Conservation (phyloP, 306 rosid species). For the Castanea mollissima region DNA sequence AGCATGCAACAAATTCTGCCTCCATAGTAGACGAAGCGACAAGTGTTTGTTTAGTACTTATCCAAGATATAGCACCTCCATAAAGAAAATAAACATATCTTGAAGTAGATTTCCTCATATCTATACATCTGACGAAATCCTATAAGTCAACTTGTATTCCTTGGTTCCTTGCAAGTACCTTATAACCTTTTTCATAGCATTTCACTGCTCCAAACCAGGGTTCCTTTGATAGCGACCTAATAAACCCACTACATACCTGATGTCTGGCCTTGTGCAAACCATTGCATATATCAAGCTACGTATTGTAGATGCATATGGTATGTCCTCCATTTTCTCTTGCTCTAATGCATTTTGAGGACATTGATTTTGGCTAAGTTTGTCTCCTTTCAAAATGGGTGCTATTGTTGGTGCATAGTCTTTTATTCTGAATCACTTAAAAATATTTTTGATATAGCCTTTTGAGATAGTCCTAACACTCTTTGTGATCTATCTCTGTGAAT, state of each 20-base stretch:
- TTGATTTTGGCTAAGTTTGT: neutral
- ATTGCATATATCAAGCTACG: neutral
- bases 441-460: neutral
- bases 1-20: neutral
- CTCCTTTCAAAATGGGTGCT: neutral
- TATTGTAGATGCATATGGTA: neutral
- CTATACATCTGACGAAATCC: too few relatives aligned
- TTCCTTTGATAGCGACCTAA: neutral
- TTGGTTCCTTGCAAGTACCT: neutral
- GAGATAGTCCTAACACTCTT: neutral
- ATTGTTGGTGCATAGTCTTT: neutral
- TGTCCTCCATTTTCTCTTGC: neutral
- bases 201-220: constrained; percentile 1
- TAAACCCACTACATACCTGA: neutral
- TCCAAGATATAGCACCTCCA: neutral
- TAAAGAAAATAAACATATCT: neutral
- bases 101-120: too few relatives aligned
- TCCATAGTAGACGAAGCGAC: neutral
- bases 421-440: neutral
- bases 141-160: neutral
- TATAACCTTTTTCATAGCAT: neutral
- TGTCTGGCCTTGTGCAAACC: neutral
- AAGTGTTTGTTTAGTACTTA: neutral
- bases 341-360: neutral
- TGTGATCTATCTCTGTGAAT: neutral